Evolutionary conservation across 441 rosid species (phyloP), one percentile per base, ranked within the genome.

Genomic region (Gossypium davidsonii): DNA sequence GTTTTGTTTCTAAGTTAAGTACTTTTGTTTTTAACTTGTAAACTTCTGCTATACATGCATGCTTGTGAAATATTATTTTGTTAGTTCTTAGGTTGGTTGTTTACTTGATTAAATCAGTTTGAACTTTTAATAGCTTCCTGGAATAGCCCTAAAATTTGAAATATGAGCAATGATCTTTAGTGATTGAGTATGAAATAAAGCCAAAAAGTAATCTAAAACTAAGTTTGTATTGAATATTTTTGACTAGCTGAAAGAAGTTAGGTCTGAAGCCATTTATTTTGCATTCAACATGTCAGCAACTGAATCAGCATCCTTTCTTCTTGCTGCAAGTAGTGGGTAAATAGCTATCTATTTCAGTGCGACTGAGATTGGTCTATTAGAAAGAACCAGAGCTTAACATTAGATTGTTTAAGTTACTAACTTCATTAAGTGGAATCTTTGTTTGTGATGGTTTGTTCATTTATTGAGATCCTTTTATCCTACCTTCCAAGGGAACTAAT

Each of bases 291-390:
- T 23, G 9, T 48, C 20, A 46, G 56, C 39, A 46, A 63, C 51
- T 63, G 25, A 37, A 37, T n/a, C 21, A 28, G 21, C 65, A 28
- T 28, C 34, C 21, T 3, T 17, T 62, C 49, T 17, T 7, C 12
- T 34, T 62, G 7, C n/a, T 62, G 6, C 11, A 37, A 6, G 67
- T 12, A 3, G 14, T 9, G 96, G 97, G 98, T 67, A 18, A 46
- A 49, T 59, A 42, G 21, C 4, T 9, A 42, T 15, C 23, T 15
- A 15, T 61, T 61, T 61, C 67, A 31, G 37, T 18, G 34, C 8
- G 48, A 61, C 67, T 15, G 23, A 51, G 56, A 8, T 9, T 31
- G 48, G 21, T 28, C 15, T 15, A 61, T 31, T 17, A 46, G 48
- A 34, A 15, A 8, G 39, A n/a, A 34, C 23, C 12, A 4, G 4